Evolutionary conservation across 2,329 filamentous ascomycete genomes (phyloP).

Genomic region (Sphaerostilbella broomeana): DNA sequence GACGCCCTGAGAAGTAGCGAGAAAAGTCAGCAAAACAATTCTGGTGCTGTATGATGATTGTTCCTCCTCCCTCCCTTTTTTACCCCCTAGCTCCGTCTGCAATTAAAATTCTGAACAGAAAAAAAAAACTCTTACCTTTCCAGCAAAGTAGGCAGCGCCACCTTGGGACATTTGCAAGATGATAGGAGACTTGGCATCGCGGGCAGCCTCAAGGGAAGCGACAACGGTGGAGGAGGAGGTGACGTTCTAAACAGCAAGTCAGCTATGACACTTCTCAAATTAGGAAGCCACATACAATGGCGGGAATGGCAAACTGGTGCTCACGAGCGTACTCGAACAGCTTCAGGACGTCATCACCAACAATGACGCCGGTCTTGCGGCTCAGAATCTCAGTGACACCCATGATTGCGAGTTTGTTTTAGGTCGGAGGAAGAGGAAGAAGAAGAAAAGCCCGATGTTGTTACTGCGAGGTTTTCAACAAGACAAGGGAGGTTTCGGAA

Average conservation of each 20-base stretch:
- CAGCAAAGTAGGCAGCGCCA: conserved; percentile 86
- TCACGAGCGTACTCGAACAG: conserved; percentile 89
- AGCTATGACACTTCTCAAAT: not conserved
- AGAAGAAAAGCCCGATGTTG: not conserved
- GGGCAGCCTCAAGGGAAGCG: conserved; percentile 86
- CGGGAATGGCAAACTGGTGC: conserved; percentile 82
- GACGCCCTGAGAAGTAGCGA: conserved; percentile 49
- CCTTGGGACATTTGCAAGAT: conserved; percentile 92
- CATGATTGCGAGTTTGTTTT: conserved; percentile 27
- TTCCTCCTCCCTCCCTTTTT: too few relatives aligned
- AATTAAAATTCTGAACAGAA: too few relatives aligned
- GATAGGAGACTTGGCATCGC: conserved; percentile 84
- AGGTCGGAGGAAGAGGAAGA: not conserved
- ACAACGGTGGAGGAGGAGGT: conserved; percentile 78
- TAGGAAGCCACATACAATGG: conserved; percentile 43
- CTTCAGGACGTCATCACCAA: conserved; percentile 47
- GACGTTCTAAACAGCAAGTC: conserved; percentile 53
- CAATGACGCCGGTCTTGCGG: conserved; percentile 49
- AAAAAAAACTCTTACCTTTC: conserved; percentile 71
- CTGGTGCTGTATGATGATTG: too few relatives aligned
- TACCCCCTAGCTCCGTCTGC: too few relatives aligned
- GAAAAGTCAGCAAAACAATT: not conserved
- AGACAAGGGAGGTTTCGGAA: not conserved
- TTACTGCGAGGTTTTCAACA: too few relatives aligned
- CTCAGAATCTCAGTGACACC: conserved; percentile 38